Evolutionary conservation across 2,329 filamentous ascomycete species (phyloP), one percentile per base, ranked within the genome.

Genomic region (Shiraia bambusicola): DNA sequence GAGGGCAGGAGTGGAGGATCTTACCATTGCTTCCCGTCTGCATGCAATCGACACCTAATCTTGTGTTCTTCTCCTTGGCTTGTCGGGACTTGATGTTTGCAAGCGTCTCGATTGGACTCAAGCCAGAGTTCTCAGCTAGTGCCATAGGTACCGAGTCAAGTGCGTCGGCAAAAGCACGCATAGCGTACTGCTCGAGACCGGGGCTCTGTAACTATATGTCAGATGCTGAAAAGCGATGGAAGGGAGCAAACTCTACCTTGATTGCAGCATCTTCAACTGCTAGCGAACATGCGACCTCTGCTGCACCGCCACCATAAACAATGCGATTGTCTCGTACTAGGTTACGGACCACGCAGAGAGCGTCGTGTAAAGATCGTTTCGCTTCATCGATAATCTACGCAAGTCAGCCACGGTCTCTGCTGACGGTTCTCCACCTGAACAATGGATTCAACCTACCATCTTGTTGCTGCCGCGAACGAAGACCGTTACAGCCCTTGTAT

Each of bases 401-500:
- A 17, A 10, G 45, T 56, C 34, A 56, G 45, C 19, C 14, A 26
- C 28, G 4, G 27, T 12, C 15, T 34, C 12, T n/a, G 24, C 10
- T 8, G 19, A 22, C 19, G 8, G 8, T 22, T 4, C 8, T 13
- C 14, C 29, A 11, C 11, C 7, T 11, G 2, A 29, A 28, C 7
- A 2, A 19, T 14, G 4, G 25, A n/a, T 37, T 10, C 17, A 13
- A 25, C 38, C 17, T 72, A 92, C 88, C 93, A 98, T 98, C 80
- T 97, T 98, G 81, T 98, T 98, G 78, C 90, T 95, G 63, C 93
- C 93, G 63, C 93, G 81, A 47, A 98, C 88, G 70, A 98, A 98
- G 40, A 95, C 84, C 2, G 93, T 98, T 47, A 98, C 94, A 31
- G 93, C 93, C 61, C 93, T 80, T 44, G 89, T 95, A 76, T 98